These are phyloP conservation scores for Calonectria pseudoreteaudii DNA, from an alignment of 2,329 filamentous ascomycete genomes.

Conservation along the genomic window DNA sequence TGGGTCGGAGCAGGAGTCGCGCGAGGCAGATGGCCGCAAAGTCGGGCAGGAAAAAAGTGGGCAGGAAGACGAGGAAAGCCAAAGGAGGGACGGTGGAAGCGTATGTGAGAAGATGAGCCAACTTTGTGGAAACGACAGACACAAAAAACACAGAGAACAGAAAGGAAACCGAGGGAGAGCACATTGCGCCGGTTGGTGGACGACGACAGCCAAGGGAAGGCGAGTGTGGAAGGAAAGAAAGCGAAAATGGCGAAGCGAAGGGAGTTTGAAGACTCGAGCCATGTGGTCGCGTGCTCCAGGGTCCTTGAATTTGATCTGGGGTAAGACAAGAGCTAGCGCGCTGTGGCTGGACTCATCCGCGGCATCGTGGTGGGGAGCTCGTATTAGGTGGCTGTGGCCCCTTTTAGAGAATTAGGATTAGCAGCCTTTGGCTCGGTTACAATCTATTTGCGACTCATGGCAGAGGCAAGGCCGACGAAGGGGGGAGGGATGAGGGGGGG, in stretches of 20 bases:
- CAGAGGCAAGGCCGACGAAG: background rate
- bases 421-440: background rate
- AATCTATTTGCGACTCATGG: slow-evolving; percentile 1
- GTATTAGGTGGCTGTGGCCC: slow-evolving; percentile 16
- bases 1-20: slow-evolving; percentile 42
- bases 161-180: slow-evolving; percentile 39
- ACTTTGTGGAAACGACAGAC: slow-evolving; percentile 44
- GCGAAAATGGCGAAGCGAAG: slow-evolving; percentile 5
- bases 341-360: slow-evolving; percentile 1
- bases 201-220: slow-evolving; percentile 1
- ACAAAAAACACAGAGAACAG: slow-evolving; percentile 45
- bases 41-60: slow-evolving; percentile 47
- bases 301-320: slow-evolving; percentile 9
- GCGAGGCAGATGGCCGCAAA: slow-evolving; percentile 39
- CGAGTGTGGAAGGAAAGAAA: slow-evolving; percentile 5
- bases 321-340: slow-evolving; percentile 15
- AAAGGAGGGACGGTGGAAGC: slow-evolving; percentile 40
- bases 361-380: slow-evolving; percentile 12
- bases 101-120: slow-evolving; percentile 44
- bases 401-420: slow-evolving; percentile 1
- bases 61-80: slow-evolving; percentile 47
- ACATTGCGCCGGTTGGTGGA: slow-evolving; percentile 18
- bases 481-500: background rate
- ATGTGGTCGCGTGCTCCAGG: slow-evolving; percentile 19
- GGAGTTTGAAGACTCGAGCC: slow-evolving; percentile 15